Evolutionary conservation across 192 early-diverging fungal genomes (phyloP).

Genomic region (Oehlia diaphana): DNA sequence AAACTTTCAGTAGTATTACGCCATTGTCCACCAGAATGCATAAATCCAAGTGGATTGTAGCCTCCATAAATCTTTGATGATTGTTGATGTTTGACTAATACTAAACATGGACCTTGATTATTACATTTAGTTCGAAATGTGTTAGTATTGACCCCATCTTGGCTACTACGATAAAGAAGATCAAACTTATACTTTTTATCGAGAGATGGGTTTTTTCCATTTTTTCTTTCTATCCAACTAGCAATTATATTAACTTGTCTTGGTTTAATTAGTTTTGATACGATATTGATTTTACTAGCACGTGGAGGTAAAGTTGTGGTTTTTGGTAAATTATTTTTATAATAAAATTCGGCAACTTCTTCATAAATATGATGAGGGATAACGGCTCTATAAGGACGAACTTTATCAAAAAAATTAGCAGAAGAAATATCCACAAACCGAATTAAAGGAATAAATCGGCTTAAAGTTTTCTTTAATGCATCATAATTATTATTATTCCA

Average conservation of each 20-base stretch:
- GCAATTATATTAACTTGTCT: not conserved
- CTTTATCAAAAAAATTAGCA: not conserved
- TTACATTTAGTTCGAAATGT: too few relatives aligned
- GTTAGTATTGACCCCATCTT: not conserved
- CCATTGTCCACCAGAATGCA: not conserved
- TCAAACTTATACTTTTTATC: not conserved
- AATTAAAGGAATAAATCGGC: constrained; percentile 4
- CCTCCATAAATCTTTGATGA: not conserved
- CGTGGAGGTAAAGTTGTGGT: too few relatives aligned
- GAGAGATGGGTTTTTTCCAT: not conserved
- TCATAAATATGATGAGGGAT: not conserved
- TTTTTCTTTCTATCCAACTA: not conserved
- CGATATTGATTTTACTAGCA: not conserved
- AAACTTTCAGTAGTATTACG: too few relatives aligned
- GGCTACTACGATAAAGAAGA: constrained; percentile 1
- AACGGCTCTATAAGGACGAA: constrained; percentile 1
- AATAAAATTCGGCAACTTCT: not conserved
- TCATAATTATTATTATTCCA: constrained; percentile 6
- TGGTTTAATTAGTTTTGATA: not conserved
- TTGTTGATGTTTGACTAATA: too few relatives aligned
- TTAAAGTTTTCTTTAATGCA: not conserved
- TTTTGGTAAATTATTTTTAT: too few relatives aligned
- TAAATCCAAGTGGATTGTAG: not conserved
- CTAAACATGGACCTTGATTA: too few relatives aligned
- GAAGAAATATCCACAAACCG: constrained; percentile 10